Conservation (phyloP, 2,329 filamentous ascomycete genomes). For the Claviceps lovelessii region DNA sequence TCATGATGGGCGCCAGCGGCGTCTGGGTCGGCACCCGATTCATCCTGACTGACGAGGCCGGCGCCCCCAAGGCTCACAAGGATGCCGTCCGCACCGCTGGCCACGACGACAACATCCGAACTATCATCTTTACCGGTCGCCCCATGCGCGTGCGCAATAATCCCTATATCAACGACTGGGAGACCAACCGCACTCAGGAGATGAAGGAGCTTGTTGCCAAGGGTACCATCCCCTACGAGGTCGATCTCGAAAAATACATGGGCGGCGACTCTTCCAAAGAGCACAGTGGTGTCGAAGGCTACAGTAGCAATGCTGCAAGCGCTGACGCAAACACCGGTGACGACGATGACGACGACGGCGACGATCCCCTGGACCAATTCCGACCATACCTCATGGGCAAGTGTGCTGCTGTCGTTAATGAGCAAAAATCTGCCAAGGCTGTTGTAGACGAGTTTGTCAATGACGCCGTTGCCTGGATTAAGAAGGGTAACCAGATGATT, state of each 20-base stretch:
- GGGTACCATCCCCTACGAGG: conserved; percentile 85
- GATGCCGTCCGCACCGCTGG: conserved; percentile 83
- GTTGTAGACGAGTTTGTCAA: conserved; percentile 89
- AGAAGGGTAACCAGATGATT: conserved; percentile 53
- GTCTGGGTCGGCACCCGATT: conserved; percentile 98
- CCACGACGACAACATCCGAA: conserved; percentile 92
- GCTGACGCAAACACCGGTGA: conserved; percentile 35
- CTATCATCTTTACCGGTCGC: conserved; percentile 95
- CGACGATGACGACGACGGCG: conserved; percentile 59
- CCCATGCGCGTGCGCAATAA: conserved; percentile 89
- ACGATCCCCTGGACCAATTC: conserved; percentile 83
- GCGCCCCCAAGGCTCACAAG: conserved; percentile 85
- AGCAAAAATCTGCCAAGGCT: conserved; percentile 78
- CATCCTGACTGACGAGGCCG: conserved; percentile 85
- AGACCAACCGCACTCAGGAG: conserved; percentile 76
- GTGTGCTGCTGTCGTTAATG: conserved; percentile 82
- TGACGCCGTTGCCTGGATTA: conserved; percentile 60
- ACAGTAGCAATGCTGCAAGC: conserved; percentile 43
- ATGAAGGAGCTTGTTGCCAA: conserved; percentile 84
- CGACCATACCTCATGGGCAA: conserved; percentile 93
- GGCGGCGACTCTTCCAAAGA: conserved; percentile 39
- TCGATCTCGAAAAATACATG: conserved; percentile 74
- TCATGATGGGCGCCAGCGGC: conserved; percentile 82
- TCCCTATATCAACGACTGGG: conserved; percentile 90
- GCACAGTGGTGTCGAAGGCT: conserved; percentile 41